A percentile compares a stretch with the other conserved stretches of the same genome.
Evolutionary conservation across 768 basidiomycete genomes (phyloP).

Genomic region (Pulveroboletus sp.): DNA sequence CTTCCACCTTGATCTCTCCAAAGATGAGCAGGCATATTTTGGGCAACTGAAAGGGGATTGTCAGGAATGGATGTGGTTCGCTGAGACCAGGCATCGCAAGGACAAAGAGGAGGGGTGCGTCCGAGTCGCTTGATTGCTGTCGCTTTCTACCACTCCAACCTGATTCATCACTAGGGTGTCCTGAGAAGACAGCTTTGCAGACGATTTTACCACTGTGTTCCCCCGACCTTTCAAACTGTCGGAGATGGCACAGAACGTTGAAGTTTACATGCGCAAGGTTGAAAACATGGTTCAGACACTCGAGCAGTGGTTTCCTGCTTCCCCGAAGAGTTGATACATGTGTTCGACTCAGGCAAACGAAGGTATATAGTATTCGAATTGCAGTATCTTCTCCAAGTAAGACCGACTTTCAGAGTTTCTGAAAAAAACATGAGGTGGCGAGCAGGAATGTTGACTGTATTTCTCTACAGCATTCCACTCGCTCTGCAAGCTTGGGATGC

Average conservation of each 20-base stretch:
- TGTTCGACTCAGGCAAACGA: no score
- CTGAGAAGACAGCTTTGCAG: conserved; percentile 11
- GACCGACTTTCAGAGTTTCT: no score
- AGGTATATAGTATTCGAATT: no score
- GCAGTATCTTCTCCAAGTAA: no score
- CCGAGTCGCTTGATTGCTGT: background rate
- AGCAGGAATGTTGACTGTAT: no score
- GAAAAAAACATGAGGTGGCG: no score
- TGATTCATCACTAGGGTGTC: conserved; percentile 4
- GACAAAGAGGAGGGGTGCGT: conserved; percentile 14
- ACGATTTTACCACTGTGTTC: conserved; percentile 25
- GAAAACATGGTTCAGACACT: conserved; percentile 25
- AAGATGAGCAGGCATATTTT: conserved; percentile 20
- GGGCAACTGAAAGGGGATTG: conserved; percentile 16
- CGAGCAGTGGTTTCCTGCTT: conserved; percentile 23
- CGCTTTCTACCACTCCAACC: background rate
- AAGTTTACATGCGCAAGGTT: conserved; percentile 25
- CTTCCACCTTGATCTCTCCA: conserved; percentile 24
- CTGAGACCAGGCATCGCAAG: conserved; percentile 18
- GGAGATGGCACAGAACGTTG: conserved; percentile 14
- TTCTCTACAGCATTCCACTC: no score
- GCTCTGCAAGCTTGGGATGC: no score
- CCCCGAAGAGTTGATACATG: background rate
- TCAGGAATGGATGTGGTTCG: conserved; percentile 15
- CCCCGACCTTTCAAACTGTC: conserved; percentile 11